Percentiles rank a stretch among this genome's conserved stretches.
These are phyloP conservation scores for Tylopilus vinaceipallidus DNA, from an alignment of 768 basidiomycete species.

Conservation along the genomic window DNA sequence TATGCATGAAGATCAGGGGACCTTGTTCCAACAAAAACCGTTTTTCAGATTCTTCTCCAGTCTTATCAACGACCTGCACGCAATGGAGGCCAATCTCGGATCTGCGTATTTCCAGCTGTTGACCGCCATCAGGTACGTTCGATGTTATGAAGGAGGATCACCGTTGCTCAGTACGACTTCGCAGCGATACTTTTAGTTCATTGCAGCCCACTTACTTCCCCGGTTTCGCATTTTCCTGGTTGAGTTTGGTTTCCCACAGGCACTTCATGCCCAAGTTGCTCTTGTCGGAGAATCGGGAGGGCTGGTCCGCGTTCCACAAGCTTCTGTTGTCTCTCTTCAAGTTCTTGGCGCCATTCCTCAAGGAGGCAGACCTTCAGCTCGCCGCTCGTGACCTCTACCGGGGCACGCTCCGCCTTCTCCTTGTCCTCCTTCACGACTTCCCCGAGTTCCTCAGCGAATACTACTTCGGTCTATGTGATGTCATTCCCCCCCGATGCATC, in stretches of 20 bases:
- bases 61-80: slow-evolving; percentile 86
- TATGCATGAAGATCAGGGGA: slow-evolving; percentile 90
- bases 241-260: slow-evolving; percentile 92
- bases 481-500: slow-evolving; percentile 88
- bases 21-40: slow-evolving; percentile 92
- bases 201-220: slow-evolving; percentile 96
- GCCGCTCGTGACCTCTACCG: slow-evolving; percentile 87
- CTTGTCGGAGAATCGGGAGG: slow-evolving; percentile 86
- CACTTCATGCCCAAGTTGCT: slow-evolving; percentile 97
- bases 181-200: slow-evolving; percentile 91
- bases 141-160: neutral
- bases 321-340: slow-evolving; percentile 91
- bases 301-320: slow-evolving; percentile 96
- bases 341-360: slow-evolving; percentile 90
- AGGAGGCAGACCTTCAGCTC: slow-evolving; percentile 72
- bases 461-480: slow-evolving; percentile 94
- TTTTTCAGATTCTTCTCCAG: slow-evolving; percentile 99
- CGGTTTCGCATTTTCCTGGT: slow-evolving; percentile 98
- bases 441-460: slow-evolving; percentile 97
- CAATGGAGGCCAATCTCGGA: slow-evolving; percentile 82
- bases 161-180: slow-evolving; percentile 2
- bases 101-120: slow-evolving; percentile 88
- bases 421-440: slow-evolving; percentile 97
- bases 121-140: slow-evolving; percentile 75
- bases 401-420: slow-evolving; percentile 83